Evolutionary conservation across 768 basidiomycete genomes (phyloP), one percentile per base, ranked within the genome.

Genomic region (Rhodotorula kratochvilovae): DNA sequence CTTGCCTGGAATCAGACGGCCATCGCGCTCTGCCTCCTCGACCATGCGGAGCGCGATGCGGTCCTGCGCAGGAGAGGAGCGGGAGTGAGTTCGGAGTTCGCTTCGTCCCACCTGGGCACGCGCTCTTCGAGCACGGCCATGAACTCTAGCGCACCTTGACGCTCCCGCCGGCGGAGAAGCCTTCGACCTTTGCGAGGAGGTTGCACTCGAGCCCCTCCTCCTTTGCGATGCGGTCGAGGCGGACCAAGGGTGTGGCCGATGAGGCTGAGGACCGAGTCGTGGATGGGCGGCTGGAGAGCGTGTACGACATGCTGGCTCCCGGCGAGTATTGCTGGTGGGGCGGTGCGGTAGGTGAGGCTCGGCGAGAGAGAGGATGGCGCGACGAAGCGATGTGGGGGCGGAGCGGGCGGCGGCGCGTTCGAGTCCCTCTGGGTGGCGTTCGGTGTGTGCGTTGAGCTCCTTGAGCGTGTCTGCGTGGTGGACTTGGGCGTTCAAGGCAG

Each of bases 161-260:
- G 5, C 90, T 92, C 5, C 95, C 95, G 17, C 95, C 96, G 3
- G 87, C 88, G 29, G 90, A 92, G 78, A 90, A 85, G 79, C 86
- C 97, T 77, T 99, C 95, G 25, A 90, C 84, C 81, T 96, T 97
- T 13, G 85, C 94, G 78, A 95, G 81, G 19, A 99, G 84, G 80
- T 95, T 96, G 81, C 95, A 98, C 79, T 88, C 87, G 36, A 97
- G 81, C 0, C 87, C 90, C 65, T 93, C 84, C 21, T 84, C 84
- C 43, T 83, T 80, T 13, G 91, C 89, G 21, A 96, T 85, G 78
- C 87, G 88, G 81, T 90, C 87, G 13, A 97, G 85, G 61, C 91
- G 85, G 74, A 99, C 74, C 76, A 99, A 85, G 96, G 0, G 96
- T 98, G 74, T 90, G 84, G 5, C 95, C 95, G 19, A 98, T 87